Percentiles rank a stretch among this genome's conserved stretches.
Conservation (phyloP, 495 filamentous ascomycete species). For the Penicillium maclennaniae region DNA sequence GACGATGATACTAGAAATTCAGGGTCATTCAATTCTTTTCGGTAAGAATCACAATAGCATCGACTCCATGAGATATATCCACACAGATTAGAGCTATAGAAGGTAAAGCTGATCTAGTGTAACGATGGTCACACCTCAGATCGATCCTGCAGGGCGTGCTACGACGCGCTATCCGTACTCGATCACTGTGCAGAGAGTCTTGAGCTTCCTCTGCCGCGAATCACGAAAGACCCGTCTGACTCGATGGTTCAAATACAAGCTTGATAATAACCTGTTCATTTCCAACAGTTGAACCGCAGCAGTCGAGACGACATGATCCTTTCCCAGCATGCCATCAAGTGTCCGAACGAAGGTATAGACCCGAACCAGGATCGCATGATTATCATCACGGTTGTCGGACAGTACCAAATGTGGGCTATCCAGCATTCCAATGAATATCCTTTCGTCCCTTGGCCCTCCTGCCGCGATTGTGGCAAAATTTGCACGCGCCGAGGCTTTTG, state of each 20-base stretch:
- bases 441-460: constrained; percentile 86
- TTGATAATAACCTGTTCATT: constrained; percentile 86
- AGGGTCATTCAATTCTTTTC: no score
- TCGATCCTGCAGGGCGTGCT: no score
- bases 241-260: constrained; percentile 86
- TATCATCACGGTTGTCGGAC: constrained; percentile 88
- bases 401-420: constrained; percentile 97
- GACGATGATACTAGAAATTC: no score
- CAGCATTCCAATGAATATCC: constrained; percentile 86
- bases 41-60: no score
- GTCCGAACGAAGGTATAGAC: constrained; percentile 69
- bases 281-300: constrained; percentile 1
- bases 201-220: constrained; percentile 62
- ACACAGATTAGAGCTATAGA: no score
- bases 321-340: constrained; percentile 80
- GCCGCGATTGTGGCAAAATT: constrained; percentile 94
- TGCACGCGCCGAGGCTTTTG: constrained; percentile 75
- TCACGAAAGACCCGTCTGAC: constrained; percentile 62
- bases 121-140: no score
- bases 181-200: constrained; percentile 65
- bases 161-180: constrained; percentile 16
- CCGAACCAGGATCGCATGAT: constrained; percentile 73
- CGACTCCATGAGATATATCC: no score
- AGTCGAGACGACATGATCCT: constrained; percentile 66
- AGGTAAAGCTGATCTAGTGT: no score